Base-by-base conservation (phyloP, 805 yeast genomes). In the Tetrapisispora nanseiensis region DNA sequence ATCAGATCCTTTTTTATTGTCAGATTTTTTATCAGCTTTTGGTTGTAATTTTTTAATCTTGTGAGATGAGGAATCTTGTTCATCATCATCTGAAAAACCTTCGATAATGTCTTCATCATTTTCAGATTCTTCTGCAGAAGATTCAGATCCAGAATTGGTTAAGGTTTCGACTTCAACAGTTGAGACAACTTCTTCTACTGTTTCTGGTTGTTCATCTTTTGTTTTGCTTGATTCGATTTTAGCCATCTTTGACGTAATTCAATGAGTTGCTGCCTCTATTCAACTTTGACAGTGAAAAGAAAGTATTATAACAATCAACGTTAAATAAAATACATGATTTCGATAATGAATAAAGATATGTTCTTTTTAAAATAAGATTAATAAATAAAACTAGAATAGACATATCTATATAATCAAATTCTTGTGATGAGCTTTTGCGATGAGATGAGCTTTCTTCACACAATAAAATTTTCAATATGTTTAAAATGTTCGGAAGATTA, bases 1-100 rank as follows among this genome's bases (percentile, higher is more conserved):
- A 31, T 56, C 51, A 33, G 54, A 42, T 18, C 49, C 42, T 11
- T 49, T 45, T 15, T 43, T 44, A 16, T 50, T 43, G 22, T 52
- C 49, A 45, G 43, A 42, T 49, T 55, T 28, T 49, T 52, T 56
- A 24, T 48, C 44, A 40, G 54, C 52, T 37, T 55, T 53, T 21
- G 50, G 46, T 27, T 55, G 51, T 34, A 63, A 46, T 42, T 59
- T 59, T 45, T 56, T 61, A 21, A 62, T 54, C 20, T 55, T 51
- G 40, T 54, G 62, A 32, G 40, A 44, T 36, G 45, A 28, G 19
- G 46, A 46, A 33, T 49, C 45, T 15, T 50, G 62, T 39, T 61
- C 68, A 21, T 62, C 65, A 19, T 57, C 50, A 19, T 51, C 57
- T 22, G 56, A 49, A 22, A 57, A 45, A n/a, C 63, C 70, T 28